Evolutionary conservation across 139 green algal species (phyloP), one percentile per base, ranked within the genome.

Genomic region (Picochlorum sp.): DNA sequence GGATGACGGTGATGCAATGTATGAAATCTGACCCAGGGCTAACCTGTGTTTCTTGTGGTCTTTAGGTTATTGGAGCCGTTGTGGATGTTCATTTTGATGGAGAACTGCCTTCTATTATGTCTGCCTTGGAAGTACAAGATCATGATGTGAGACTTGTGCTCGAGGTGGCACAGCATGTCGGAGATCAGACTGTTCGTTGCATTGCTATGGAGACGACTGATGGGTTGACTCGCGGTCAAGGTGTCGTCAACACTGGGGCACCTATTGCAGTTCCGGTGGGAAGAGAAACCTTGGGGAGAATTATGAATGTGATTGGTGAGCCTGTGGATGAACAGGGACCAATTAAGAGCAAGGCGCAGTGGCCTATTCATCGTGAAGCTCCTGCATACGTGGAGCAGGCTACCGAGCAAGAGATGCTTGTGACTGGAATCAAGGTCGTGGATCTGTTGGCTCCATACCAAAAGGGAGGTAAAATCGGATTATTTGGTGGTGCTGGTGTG

Each of bases 221-320:
- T 64, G 93, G 93, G 31, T 77, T 99, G 4, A 77, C 86, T 33
- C 85, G 93, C 20, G 93, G 93, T 24, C 88, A 97, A 77, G 50
- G 55, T 24, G 93, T 99, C 16, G 10, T 86, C 10, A 91, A 93
- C 76, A 98, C 90, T 4, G 89, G 90, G 25, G 52, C 64, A 4
- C 89, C 93, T 28, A 99, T 99, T 82, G 93, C 79, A 41, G 64
- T 98, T 57, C 92, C 91, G 7, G 91, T 97, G 8, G 92, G 91
- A 16, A 81, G 89, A 29, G 85, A 92, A 51, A 99, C 93, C 7
- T 75, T 99, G 55, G 93, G 93, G 6, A 83, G 93, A 56, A 99
- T 99, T 78, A 95, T 99, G 62, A 99, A 99, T 68, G 93, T 99
- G 30, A 97, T 99, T 70, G 93, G 93, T 37, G 93, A 99, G 77